These are phyloP conservation scores for Coniochaeta sp. DNA, from an alignment of 2,329 filamentous ascomycete genomes.

Conservation along the genomic window DNA sequence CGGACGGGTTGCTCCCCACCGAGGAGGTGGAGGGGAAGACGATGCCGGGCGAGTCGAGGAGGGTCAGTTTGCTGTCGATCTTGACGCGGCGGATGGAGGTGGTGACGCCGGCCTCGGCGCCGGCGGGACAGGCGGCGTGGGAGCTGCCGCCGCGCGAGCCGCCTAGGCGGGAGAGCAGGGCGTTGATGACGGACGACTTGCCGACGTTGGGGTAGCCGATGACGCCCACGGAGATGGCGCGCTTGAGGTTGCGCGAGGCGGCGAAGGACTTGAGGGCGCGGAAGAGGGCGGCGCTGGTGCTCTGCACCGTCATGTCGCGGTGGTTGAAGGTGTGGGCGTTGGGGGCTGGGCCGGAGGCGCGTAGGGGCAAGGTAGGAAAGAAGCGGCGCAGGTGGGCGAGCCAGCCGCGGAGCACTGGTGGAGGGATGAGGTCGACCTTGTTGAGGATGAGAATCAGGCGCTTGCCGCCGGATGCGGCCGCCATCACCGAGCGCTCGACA, in stretches of 20 bases:
- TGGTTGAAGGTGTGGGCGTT: conserved; percentile 92
- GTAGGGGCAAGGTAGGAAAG: conserved; percentile 85
- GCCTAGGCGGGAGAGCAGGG: conserved; percentile 70
- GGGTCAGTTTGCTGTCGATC: conserved; percentile 86
- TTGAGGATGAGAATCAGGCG: conserved; percentile 86
- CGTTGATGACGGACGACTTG: conserved; percentile 95
- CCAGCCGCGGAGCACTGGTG: conserved; percentile 76
- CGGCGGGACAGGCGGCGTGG: conserved; percentile 70
- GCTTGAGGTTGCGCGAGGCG: conserved; percentile 75
- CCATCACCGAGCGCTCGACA: conserved; percentile 85
- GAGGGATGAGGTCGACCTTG: conserved; percentile 89
- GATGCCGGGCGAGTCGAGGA: conserved; percentile 90
- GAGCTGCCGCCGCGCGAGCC: conserved; percentile 42
- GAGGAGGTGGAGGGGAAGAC: conserved; percentile 70
- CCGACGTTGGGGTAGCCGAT: conserved; percentile 95
- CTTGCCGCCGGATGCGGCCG: conserved; percentile 76
- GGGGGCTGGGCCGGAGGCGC: conserved; percentile 71
- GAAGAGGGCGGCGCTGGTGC: conserved; percentile 78
- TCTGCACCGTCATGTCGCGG: conserved; percentile 78
- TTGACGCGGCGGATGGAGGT: conserved; percentile 85
- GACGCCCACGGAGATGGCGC: conserved; percentile 82
- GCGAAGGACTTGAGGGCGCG: conserved; percentile 86
- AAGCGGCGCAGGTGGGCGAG: conserved; percentile 76
- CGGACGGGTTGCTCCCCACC: conserved; percentile 22
- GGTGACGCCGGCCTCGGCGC: conserved; percentile 87